These are phyloP conservation scores for Lentinula novae-zelandiae DNA, from an alignment of 1,284 basidiomycete species.

Conservation along the genomic window DNA sequence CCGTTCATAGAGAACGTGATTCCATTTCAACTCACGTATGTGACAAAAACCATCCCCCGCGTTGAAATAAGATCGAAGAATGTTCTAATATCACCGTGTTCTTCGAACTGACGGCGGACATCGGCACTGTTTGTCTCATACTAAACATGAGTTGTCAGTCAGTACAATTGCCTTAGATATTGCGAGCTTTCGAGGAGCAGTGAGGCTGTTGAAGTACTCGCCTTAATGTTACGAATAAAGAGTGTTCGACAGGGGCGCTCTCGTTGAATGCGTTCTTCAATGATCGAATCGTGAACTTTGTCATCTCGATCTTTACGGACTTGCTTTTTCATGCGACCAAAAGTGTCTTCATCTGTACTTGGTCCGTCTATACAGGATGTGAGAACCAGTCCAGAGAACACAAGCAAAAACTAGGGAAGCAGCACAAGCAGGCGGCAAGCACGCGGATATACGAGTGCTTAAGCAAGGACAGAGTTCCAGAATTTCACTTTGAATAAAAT, in stretches of 20 bases:
- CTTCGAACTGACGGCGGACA: constrained; percentile 83
- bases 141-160: constrained; percentile 36
- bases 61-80: constrained; percentile 94
- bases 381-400: constrained; percentile 40
- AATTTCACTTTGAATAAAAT: constrained; percentile 1
- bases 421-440: constrained; percentile 30
- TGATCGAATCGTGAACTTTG: constrained; percentile 81
- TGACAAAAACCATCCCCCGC: constrained; percentile 96
- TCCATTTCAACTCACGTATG: constrained; percentile 72
- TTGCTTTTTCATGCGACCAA: constrained; percentile 47
- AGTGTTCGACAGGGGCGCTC: constrained; percentile 93
- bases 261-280: constrained; percentile 85
- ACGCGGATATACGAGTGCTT: constrained; percentile 3
- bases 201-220: constrained; percentile 43
- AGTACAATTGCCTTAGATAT: constrained; percentile 7
- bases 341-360: constrained; percentile 50
- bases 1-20: background rate
- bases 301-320: constrained; percentile 71
- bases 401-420: constrained; percentile 26
- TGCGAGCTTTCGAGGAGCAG: constrained; percentile 9
- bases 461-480: background rate
- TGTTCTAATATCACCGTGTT: constrained; percentile 92
- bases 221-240: constrained; percentile 97
- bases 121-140: constrained; percentile 87
- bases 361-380: constrained; percentile 60